Evolutionary conservation across 2,329 filamentous ascomycete genomes (phyloP).

Genomic region (Beauveria caledonica): DNA sequence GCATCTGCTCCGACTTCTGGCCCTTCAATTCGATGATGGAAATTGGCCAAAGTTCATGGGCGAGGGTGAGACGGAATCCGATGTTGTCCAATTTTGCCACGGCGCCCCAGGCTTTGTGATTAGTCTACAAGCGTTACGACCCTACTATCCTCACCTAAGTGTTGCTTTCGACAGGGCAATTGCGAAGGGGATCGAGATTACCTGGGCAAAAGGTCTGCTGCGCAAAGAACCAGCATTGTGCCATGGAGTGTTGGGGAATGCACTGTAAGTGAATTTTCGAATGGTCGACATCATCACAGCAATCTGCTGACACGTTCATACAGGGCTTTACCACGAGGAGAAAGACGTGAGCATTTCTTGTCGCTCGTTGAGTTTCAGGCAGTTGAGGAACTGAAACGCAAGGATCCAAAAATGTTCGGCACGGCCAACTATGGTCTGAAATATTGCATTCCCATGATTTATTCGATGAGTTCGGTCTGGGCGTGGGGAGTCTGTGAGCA

Average conservation of each 20-base stretch:
- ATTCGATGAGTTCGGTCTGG: constrained; percentile 31
- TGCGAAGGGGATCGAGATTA: constrained; percentile 40
- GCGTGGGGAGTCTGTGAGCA: constrained; percentile 27
- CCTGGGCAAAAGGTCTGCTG: constrained; percentile 50
- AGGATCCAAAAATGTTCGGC: constrained; percentile 26
- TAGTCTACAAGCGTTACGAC: constrained; percentile 47
- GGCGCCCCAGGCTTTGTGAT: constrained; percentile 56
- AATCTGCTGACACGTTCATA: not conserved
- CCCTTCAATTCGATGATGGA: constrained; percentile 50
- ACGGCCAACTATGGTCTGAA: constrained; percentile 29
- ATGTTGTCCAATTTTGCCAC: constrained; percentile 58
- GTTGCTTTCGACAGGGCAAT: constrained; percentile 46
- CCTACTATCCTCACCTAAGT: constrained; percentile 46
- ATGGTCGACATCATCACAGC: not conserved
- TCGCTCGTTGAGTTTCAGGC: constrained; percentile 48
- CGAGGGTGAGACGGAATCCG: constrained; percentile 31
- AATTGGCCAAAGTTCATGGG: constrained; percentile 50
- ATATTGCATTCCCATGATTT: constrained; percentile 25
- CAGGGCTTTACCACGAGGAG: constrained; percentile 22
- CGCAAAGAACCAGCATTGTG: constrained; percentile 59
- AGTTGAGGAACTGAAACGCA: constrained; percentile 35
- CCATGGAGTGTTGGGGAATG: constrained; percentile 58
- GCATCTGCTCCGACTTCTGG: constrained; percentile 46
- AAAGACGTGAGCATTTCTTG: constrained; percentile 42
- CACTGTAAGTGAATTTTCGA: constrained; percentile 40